Percentiles rank a stretch among this genome's conserved stretches.
Conservation (phyloP, 768 basidiomycete genomes). For the Dentipellis sp. region DNA sequence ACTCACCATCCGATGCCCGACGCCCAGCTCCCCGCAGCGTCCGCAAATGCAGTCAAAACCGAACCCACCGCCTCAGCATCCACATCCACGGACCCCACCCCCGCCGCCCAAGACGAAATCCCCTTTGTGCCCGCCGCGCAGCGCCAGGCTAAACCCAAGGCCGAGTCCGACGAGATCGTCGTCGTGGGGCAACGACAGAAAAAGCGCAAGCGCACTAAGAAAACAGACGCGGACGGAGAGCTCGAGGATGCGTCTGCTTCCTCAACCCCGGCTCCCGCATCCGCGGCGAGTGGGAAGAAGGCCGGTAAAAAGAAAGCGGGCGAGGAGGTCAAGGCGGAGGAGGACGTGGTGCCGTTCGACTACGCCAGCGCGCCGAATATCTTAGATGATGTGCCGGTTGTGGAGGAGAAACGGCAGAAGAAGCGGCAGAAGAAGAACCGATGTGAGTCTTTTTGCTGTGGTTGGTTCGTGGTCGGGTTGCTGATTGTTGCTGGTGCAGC, state of each 20-base stretch:
- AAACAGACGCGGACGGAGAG: slow-evolving; percentile 14
- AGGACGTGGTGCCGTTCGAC: slow-evolving; percentile 43
- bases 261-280: slow-evolving; percentile 6
- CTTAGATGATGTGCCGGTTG: slow-evolving; percentile 40
- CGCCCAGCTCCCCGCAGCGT: slow-evolving; percentile 1
- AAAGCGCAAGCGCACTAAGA: slow-evolving; percentile 52
- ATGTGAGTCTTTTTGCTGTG: slow-evolving; percentile 20
- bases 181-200: slow-evolving; percentile 62
- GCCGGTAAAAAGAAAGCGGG: slow-evolving; percentile 9
- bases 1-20: background rate
- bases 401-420: slow-evolving; percentile 25
- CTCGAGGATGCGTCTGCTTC: slow-evolving; percentile 11
- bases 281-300: slow-evolving; percentile 12
- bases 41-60: slow-evolving; percentile 1
- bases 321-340: background rate
- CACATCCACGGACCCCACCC: slow-evolving; percentile 12
- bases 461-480: background rate
- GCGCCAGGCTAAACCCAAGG: slow-evolving; percentile 27
- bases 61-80: slow-evolving; percentile 6
- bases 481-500: background rate
- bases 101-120: slow-evolving; percentile 53
- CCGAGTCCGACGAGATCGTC: slow-evolving; percentile 56
- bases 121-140: slow-evolving; percentile 67
- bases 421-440: slow-evolving; percentile 27
- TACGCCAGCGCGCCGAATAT: slow-evolving; percentile 63